Percentiles rank a stretch among this genome's conserved stretches.
Evolutionary conservation across 1,284 basidiomycete genomes (phyloP).

Genomic region (Agroathelia rolfsii): DNA sequence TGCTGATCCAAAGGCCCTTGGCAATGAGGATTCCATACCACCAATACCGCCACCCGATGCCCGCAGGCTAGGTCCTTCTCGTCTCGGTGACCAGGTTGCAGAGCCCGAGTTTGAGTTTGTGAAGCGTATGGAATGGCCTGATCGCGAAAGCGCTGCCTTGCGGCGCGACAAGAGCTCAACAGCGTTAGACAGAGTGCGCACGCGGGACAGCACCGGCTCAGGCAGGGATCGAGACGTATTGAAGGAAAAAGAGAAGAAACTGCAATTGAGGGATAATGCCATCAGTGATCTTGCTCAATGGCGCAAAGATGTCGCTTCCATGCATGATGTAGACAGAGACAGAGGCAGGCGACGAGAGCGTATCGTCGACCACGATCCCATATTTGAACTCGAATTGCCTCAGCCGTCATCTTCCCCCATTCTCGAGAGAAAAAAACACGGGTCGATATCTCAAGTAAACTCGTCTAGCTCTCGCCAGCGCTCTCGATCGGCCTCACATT

Average conservation of each 20-base stretch:
- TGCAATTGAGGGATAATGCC: constrained; percentile 28
- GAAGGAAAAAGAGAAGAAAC: constrained; percentile 27
- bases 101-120: constrained; percentile 69
- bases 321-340: constrained; percentile 28
- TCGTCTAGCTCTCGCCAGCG: constrained; percentile 15
- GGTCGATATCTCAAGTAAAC: too few relatives aligned
- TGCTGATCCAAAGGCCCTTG: constrained; percentile 25
- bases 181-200: constrained; percentile 42
- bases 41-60: constrained; percentile 22
- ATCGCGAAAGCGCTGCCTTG: constrained; percentile 57
- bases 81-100: constrained; percentile 39
- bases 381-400: constrained; percentile 19
- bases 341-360: constrained; percentile 55
- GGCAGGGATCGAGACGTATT: constrained; percentile 24
- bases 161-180: constrained; percentile 57
- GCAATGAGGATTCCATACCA: constrained; percentile 23
- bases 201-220: constrained; percentile 33
- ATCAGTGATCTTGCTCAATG: constrained; percentile 37
- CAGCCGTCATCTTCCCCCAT: constrained; percentile 8
- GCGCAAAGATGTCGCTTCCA: constrained; percentile 33
- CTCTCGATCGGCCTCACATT: constrained; percentile 13
- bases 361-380: constrained; percentile 24
- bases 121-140: constrained; percentile 73
- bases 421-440: too few relatives aligned
- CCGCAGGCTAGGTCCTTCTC: constrained; percentile 34